A percentile compares a stretch with the other conserved stretches of the same genome.
Conservation (phyloP, 2,329 filamentous ascomycete genomes). For the Claviceps sp. region DNA sequence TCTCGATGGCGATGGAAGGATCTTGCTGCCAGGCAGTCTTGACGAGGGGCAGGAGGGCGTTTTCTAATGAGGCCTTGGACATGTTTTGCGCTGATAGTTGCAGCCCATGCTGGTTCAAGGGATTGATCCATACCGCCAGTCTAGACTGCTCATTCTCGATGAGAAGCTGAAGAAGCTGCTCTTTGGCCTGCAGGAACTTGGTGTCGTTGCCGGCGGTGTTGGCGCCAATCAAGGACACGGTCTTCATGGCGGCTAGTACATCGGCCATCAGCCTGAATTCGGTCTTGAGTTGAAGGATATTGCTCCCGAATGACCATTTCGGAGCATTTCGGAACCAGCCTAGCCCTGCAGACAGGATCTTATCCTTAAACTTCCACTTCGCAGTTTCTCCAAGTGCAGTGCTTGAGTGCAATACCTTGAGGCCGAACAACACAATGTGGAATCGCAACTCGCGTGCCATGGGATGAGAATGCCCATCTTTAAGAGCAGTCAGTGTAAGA, state of each 20-base stretch:
- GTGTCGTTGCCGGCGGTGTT: conserved; percentile 38
- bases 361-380: conserved; percentile 77
- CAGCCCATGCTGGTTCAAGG: conserved; percentile 45
- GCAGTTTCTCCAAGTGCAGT: conserved; percentile 49
- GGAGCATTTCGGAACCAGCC: conserved; percentile 79
- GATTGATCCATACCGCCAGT: conserved; percentile 80
- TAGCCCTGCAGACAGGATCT: conserved; percentile 72
- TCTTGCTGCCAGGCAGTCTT: conserved; percentile 78
- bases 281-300: conserved; percentile 83
- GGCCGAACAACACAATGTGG: conserved; percentile 69
- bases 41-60: conserved; percentile 49
- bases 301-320: conserved; percentile 91
- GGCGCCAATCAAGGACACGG: conserved; percentile 46
- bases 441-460: conserved; percentile 87
- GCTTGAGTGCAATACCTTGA: conserved; percentile 63
- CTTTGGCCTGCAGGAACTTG: conserved; percentile 61
- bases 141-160: conserved; percentile 75
- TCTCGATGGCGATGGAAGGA: conserved; percentile 75
- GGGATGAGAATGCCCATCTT: conserved; percentile 60
- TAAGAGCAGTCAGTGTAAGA: conserved; percentile 63
- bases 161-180: conserved; percentile 67
- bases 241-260: conserved; percentile 53
- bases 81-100: conserved; percentile 26
- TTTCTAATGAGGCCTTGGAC: conserved; percentile 25
- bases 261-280: conserved; percentile 74